These are phyloP conservation scores for Boletus sp. DNA, from an alignment of 768 basidiomycete genomes.

Conservation along the genomic window DNA sequence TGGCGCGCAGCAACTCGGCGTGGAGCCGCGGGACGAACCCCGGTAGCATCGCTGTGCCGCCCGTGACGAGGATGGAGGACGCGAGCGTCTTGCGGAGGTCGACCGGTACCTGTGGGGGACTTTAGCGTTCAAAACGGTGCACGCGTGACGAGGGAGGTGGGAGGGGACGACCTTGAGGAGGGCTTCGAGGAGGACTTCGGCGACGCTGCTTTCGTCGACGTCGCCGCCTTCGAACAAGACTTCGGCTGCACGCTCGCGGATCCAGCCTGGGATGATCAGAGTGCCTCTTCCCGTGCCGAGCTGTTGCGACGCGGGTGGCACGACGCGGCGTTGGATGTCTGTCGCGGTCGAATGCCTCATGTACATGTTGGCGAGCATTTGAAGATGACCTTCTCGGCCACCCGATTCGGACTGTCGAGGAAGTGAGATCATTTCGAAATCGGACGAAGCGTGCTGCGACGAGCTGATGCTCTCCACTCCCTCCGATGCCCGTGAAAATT, in stretches of 20 bases:
- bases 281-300: constrained; percentile 74
- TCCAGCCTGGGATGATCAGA: constrained; percentile 90
- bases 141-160: background rate
- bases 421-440: constrained; percentile 55
- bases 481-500: constrained; percentile 53
- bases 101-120: constrained; percentile 66
- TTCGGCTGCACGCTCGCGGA: constrained; percentile 88
- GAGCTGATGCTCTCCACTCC: constrained; percentile 48
- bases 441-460: constrained; percentile 47
- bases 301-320: constrained; percentile 65
- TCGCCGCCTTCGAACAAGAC: constrained; percentile 88
- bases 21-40: constrained; percentile 92
- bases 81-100: constrained; percentile 86
- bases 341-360: constrained; percentile 76
- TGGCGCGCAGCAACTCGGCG: constrained; percentile 63
- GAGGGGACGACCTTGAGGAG: constrained; percentile 76
- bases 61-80: constrained; percentile 80
- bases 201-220: constrained; percentile 81
- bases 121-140: background rate
- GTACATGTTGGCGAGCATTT: constrained; percentile 69
- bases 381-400: constrained; percentile 37
- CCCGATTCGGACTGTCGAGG: constrained; percentile 34
- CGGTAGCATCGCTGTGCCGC: constrained; percentile 89
- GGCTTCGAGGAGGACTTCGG: constrained; percentile 76
- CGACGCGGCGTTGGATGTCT: constrained; percentile 65